These are phyloP conservation scores for Trichoderma koningii DNA, from an alignment of 2,329 filamentous ascomycete genomes.

Conservation along the genomic window DNA sequence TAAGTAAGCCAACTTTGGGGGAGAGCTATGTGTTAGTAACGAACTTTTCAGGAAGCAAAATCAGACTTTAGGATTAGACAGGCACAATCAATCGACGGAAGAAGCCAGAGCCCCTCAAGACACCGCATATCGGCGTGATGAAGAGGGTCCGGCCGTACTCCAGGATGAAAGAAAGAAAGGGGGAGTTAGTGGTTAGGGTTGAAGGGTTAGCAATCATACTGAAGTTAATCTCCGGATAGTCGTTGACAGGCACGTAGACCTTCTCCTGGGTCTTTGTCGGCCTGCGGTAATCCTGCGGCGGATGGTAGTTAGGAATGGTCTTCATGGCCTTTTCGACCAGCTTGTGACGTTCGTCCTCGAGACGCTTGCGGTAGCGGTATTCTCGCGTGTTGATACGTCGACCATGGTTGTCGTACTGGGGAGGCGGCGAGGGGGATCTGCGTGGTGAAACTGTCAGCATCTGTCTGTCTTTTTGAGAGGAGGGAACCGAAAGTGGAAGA, in stretches of 20 bases:
- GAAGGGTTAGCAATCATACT: constrained; percentile 99
- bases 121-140: constrained; percentile 36
- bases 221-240: constrained; percentile 99
- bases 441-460: constrained; percentile 29
- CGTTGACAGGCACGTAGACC: constrained; percentile 99
- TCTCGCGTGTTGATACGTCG: constrained; percentile 99
- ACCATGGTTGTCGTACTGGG: constrained; percentile 99
- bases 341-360: constrained; percentile 98
- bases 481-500: constrained; percentile 28
- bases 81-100: constrained; percentile 38
- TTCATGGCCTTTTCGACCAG: constrained; percentile 99
- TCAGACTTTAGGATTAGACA: constrained; percentile 39
- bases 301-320: constrained; percentile 98
- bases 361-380: constrained; percentile 95
- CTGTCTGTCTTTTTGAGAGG: not conserved
- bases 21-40: constrained; percentile 90
- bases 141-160: constrained; percentile 49
- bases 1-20: constrained; percentile 98
- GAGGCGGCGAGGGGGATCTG: constrained; percentile 92
- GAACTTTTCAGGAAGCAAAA: constrained; percentile 33
- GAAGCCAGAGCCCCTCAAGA: constrained; percentile 39
- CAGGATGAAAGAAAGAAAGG: constrained; percentile 43
- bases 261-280: constrained; percentile 99
- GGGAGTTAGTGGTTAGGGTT: constrained; percentile 66
- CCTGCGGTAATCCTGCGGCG: constrained; percentile 95